phyloP scores from a whole-genome alignment of 306 rosid species.

The Prunus mongolica region DNA sequence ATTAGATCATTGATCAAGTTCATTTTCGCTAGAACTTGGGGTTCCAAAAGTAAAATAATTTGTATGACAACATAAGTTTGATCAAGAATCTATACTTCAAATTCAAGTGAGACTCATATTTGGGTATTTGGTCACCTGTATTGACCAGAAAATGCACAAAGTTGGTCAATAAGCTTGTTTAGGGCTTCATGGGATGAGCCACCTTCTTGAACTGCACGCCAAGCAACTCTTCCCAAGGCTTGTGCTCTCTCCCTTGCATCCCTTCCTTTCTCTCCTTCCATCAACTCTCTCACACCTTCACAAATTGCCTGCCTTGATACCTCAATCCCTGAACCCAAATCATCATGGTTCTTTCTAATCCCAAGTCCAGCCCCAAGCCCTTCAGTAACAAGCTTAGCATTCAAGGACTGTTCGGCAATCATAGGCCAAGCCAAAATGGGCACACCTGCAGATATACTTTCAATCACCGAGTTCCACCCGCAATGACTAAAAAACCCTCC shows the following conservation, averaged over 20 bases:
- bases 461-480: constrained; percentile 39
- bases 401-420: constrained; percentile 29
- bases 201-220: constrained; percentile 26
- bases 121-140: too few relatives aligned
- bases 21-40: too few relatives aligned
- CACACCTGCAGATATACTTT: constrained; percentile 26
- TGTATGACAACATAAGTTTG: too few relatives aligned
- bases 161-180: constrained; percentile 8
- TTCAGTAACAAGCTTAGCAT: constrained; percentile 28
- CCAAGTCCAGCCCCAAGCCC: constrained; percentile 21
- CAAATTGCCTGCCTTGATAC: constrained; percentile 16
- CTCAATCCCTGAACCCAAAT: not conserved
- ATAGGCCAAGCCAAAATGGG: constrained; percentile 39
- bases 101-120: too few relatives aligned
- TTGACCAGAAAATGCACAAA: not conserved
- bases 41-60: too few relatives aligned
- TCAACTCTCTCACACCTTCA: constrained; percentile 31
- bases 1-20: too few relatives aligned
- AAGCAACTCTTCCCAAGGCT: constrained; percentile 21
- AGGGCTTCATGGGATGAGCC: constrained; percentile 27
- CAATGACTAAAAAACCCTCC: constrained; percentile 41
- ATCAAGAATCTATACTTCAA: too few relatives aligned
- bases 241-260: constrained; percentile 27
- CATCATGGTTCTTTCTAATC: not conserved
- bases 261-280: constrained; percentile 31